Percentiles rank a stretch among this genome's conserved stretches.
Conservation (phyloP, 1,284 basidiomycete species). For the Sanghuangporus baumii region DNA sequence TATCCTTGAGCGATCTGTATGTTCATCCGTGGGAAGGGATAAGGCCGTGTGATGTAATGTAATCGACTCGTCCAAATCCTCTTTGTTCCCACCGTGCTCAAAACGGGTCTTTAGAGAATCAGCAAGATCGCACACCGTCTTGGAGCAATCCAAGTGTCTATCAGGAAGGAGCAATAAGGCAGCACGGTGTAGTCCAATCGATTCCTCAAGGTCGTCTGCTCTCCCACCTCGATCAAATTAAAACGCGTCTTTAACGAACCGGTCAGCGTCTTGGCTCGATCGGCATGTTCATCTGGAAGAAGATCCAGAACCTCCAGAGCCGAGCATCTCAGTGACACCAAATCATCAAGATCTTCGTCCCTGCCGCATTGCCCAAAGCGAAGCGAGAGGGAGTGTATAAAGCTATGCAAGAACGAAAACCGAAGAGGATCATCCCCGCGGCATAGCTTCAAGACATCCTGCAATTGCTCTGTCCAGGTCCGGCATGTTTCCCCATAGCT, state of each 20-base stretch:
- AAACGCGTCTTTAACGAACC: neutral
- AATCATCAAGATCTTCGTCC: neutral
- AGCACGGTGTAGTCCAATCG: neutral
- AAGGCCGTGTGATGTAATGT: neutral
- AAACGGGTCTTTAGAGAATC: neutral
- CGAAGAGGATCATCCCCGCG: neutral
- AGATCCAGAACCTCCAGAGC: neutral
- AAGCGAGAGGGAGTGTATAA: neutral
- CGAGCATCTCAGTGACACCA: neutral
- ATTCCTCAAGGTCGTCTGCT: conserved; percentile 16
- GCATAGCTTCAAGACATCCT: neutral
- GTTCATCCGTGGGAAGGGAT: neutral
- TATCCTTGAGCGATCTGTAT: neutral
- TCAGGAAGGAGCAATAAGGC: neutral
- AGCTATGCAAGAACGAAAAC: neutral
- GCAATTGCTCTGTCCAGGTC: neutral
- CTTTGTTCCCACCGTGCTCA: neutral
- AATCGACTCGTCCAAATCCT: neutral
- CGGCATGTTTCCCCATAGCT: neutral
- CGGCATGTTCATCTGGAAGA: neutral
- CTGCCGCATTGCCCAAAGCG: neutral
- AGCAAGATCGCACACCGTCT: neutral
- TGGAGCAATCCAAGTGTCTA: neutral
- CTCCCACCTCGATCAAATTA: conserved; percentile 11
- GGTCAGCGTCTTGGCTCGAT: neutral